Base-by-base conservation (phyloP, 495 filamentous ascomycete genomes). In the Monascus purpureus region DNA sequence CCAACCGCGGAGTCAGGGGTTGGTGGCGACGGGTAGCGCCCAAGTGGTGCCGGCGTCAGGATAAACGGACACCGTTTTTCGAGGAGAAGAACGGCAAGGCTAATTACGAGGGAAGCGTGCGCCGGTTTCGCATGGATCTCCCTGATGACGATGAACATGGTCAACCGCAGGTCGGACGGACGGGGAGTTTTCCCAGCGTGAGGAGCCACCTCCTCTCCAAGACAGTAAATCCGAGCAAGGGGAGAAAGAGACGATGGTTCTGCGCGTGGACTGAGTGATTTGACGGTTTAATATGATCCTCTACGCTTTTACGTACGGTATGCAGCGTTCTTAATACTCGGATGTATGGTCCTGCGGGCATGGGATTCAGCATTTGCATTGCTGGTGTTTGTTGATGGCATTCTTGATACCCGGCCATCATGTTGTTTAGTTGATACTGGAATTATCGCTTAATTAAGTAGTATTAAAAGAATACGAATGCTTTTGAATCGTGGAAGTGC, bases 91-190 rank as follows among this genome's bases (percentile, higher is more conserved):
- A 49, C 22, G 55, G 51, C 29, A 49, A 57, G 17, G 45, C 43
- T 0, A 55, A 53, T 20, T 57, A 62, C 13, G 61, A 57, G 33
- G 64, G 61, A 0, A 68, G 61, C 14, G 61, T 68, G 17, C 47
- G 64, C 12, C 47, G 64, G 13, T 66, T 65, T 32, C 50, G 64
- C n/a, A 57, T 68, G 57, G 60, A 67, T 50, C 28, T 66, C 2
- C 52, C 57, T 5, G 60, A 63, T 22, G 53, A 58, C 4, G 31
- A 18, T 1, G 25, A 28, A 8, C 24, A 22, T 9, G 40, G 38
- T 6, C 26, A 31, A 8, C 16, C 37, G 3, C 37, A 40, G 9
- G 25, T 22, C 1, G 39, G 40, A 28, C 24, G 32, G 22, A n/a
- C 7, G n/a, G 22, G 7, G 7, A 25, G n/a, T 7, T 7, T 25